A percentile compares a stretch with the other conserved stretches of the same genome.
These are phyloP conservation scores for Fraxinus pennsylvanica DNA, from an alignment of 257 asterid species.

Conservation along the genomic window DNA sequence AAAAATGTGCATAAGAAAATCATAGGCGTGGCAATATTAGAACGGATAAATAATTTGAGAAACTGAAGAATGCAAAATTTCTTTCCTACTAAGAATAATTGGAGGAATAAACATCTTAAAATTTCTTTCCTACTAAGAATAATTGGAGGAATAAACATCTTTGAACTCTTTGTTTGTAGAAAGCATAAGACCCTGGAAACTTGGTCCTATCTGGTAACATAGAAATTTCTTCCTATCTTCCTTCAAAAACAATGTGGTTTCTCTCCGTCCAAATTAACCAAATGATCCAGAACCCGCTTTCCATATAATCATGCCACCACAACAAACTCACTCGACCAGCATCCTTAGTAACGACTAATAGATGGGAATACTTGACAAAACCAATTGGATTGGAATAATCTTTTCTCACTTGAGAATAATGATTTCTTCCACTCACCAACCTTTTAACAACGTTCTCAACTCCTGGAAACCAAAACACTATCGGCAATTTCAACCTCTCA, in stretches of 20 bases:
- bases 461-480: neutral
- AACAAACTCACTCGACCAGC: neutral
- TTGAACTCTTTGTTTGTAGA: neutral
- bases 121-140: neutral
- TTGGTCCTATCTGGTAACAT: neutral
- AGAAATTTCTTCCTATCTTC: neutral
- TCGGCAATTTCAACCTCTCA: neutral
- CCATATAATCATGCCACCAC: neutral
- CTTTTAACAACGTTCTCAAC: neutral
- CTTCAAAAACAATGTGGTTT: neutral
- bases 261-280: neutral
- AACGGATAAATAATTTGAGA: neutral
- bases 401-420: neutral
- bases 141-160: neutral
- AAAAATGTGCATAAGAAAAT: neutral
- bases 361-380: slow-evolving; percentile 3
- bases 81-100: neutral
- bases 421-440: neutral
- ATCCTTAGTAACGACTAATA: neutral
- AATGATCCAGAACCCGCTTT: neutral
- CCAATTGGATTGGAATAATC: neutral
- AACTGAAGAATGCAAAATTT: neutral
- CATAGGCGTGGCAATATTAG: neutral
- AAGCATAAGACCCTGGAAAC: neutral
- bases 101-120: neutral